Base-by-base conservation (phyloP, 805 yeast species). In the Maudiozyma serrabonitensis region DNA sequence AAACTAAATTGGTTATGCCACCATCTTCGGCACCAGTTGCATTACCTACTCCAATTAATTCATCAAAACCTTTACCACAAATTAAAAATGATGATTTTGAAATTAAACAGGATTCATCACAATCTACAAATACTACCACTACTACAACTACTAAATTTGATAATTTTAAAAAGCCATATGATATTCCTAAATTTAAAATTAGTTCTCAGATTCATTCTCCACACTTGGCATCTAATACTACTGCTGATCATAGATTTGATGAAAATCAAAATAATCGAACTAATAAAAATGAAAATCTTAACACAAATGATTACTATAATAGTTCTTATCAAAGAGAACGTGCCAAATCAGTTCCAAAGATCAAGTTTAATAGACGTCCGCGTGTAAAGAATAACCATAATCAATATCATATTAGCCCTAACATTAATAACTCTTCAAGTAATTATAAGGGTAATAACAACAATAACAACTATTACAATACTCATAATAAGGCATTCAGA, bases 1-100 rank as follows among this genome's bases (percentile, higher is more conserved):
- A 31, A 25, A 13, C 40, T 2, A 37, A 31, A 21, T 55, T 56
- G 35, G 64, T 61, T n/a, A 54, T 59, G 25, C 63, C 63, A 42
- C 60, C 62, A 5, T 61, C 65, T 11, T 62, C 66, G 13, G 64
- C 66, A 19, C 66, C 66, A 6, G 64, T 58, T n/a, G 51, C 63
- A 16, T 52, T 61, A 47, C 64, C 65, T n/a, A 60, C 65, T 3
- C 64, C 66, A 8, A 44, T 61, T 7, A 51, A 63, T 4, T 60
- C 63, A 12, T 46, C 54, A 11, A 52, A 52, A 43, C 55, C 55
- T n/a, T 44, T 54, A 44, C 59, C 59, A 18, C 52, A 55, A 18
- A 47, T 52, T 23, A 56, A 50, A 16, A 50, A 48, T 41, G 48
- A 37, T 37, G 46, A 48, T 32, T 40, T 46, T 43, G 46, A 40